Evolutionary conservation across 1,284 basidiomycete genomes (phyloP).

Genomic region (Filobasidium uniguttulatum): DNA sequence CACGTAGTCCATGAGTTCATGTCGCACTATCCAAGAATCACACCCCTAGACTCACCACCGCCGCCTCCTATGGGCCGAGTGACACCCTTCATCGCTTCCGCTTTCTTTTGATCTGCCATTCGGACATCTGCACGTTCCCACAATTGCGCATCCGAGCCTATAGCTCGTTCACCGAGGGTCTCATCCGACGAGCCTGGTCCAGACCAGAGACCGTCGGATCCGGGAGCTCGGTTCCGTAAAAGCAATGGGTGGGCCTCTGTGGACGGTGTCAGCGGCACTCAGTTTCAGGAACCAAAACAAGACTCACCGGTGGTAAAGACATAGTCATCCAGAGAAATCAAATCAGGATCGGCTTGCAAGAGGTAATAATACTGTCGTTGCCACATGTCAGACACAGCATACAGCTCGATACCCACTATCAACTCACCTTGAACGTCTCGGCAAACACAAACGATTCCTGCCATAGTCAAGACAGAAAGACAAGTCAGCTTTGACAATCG

Average conservation of each 20-base stretch:
- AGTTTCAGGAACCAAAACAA: too few species aligned
- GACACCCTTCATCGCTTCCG: neutral
- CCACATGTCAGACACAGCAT: neutral
- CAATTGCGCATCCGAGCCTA: constrained; percentile 35
- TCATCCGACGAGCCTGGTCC: constrained; percentile 11
- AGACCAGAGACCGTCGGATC: constrained; percentile 25
- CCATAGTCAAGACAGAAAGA: neutral
- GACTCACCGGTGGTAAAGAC: constrained; percentile 42
- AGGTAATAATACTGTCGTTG: constrained; percentile 35
- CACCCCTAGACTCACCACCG: too few species aligned
- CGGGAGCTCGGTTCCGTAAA: constrained; percentile 23
- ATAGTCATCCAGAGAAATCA: constrained; percentile 45
- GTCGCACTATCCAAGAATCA: too few species aligned
- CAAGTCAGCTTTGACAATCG: neutral
- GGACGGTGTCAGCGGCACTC: neutral
- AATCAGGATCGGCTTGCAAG: constrained; percentile 41
- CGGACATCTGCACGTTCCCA: constrained; percentile 20
- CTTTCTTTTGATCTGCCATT: constrained; percentile 14
- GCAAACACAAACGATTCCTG: constrained; percentile 46
- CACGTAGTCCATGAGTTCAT: too few species aligned
- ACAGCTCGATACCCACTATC: neutral
- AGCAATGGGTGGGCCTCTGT: constrained; percentile 37
- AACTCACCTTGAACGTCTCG: constrained; percentile 42
- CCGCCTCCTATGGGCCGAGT: too few species aligned
- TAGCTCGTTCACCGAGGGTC: constrained; percentile 25